Base-by-base conservation (phyloP, 352 stramenopile genomes). In the Phytophthora hibernalis region DNA sequence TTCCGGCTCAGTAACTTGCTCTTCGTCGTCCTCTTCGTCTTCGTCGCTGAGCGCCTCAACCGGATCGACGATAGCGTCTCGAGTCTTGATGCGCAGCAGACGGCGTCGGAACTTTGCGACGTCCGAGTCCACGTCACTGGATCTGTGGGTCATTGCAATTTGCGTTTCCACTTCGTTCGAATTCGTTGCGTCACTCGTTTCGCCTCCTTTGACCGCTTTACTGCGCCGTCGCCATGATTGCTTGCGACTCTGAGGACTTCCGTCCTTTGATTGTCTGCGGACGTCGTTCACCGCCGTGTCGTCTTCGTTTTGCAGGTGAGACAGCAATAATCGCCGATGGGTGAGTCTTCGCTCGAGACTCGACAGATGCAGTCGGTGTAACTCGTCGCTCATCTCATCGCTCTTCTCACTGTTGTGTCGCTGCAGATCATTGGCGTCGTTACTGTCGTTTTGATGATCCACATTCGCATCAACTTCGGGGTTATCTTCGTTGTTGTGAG, bases 71-170 rank as follows among this genome's bases (percentile, higher is more conserved):
- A 16, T 64, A 3, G 48, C 51, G 21, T 65, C 40, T 31, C 68
- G 63, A 16, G 49, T 66, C 38, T 76, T 72, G 26, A 70, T 24
- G 3, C 56, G 67, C 20, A 68, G n/a, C 22, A 22, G 40, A 16
- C 10, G n/a, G 1, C 31, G 49, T n/a, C 44, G 61, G 13, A 30
- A 43, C 11, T n/a, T 52, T 18, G 1, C 12, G n/a, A 18, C 3
- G 21, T 49, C 22, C 16, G 11, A n/a, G 10, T 65, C 53, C 1
- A 59, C 43, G 20, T 66, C 48, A 12, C 20, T 58, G 8, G n/a
- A 50, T 16, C 12, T 13, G 12, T 16, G 45, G 33, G 48, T 13
- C 16, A 33, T 28, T 1, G 18, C 42, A 54, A 45, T 33, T 16
- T 15, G 5, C 2, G 37, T 24, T 3, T 24, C 37, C 10, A 22